Conservation (phyloP, 441 rosid species). For the Corymbia citriodora region DNA sequence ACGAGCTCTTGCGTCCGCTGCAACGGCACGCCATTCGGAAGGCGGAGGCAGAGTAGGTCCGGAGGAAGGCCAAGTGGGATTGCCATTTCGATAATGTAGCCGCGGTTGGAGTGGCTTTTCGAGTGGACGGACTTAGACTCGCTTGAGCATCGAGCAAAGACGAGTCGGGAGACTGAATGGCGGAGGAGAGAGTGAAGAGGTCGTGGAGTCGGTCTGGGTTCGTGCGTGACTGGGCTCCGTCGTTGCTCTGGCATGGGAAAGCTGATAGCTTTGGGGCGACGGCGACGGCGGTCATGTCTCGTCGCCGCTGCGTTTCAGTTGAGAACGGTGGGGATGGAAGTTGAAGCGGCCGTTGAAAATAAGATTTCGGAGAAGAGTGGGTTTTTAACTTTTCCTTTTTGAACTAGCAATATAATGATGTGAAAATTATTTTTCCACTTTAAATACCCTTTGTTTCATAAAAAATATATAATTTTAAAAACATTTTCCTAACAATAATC, state of each 20-base stretch:
- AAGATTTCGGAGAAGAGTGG: background rate
- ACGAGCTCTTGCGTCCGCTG: constrained; percentile 11
- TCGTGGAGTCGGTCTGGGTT: background rate
- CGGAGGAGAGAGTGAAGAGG: background rate
- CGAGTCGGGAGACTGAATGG: background rate
- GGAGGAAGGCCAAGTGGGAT: background rate
- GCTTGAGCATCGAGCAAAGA: background rate
- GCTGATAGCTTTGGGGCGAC: background rate
- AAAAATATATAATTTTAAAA: no score
- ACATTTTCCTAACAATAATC: no score
- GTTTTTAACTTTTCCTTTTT: background rate
- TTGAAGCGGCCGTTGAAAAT: background rate
- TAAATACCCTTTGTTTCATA: no score
- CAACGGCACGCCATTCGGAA: constrained; percentile 1
- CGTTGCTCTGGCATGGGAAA: background rate
- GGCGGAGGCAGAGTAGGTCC: constrained; percentile 6
- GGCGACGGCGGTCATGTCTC: background rate
- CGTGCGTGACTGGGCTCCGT: background rate
- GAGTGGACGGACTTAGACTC: background rate
- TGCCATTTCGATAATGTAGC: background rate
- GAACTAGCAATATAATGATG: background rate
- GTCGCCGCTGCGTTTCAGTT: background rate
- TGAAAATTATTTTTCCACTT: background rate
- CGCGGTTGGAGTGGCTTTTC: background rate
- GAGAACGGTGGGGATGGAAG: background rate